Base-by-base conservation (phyloP, 495 filamentous ascomycete species). In the Xylaria sp. region DNA sequence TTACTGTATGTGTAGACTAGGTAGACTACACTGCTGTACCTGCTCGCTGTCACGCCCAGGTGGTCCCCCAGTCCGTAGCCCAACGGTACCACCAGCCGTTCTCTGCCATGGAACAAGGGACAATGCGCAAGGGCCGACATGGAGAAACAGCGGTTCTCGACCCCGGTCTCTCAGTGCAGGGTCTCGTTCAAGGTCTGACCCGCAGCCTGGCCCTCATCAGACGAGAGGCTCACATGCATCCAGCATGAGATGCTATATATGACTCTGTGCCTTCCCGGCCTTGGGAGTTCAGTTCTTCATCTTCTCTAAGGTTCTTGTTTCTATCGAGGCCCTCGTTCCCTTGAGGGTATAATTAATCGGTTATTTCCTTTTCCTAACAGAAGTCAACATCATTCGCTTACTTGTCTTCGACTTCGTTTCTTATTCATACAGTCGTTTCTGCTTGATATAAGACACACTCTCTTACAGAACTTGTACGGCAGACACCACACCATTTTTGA, bases 381-480 rank as follows among this genome's bases (percentile, higher is more conserved):
- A 82, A 82, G 80, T 79, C 81, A 85, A 85, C 82, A 84, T 80
- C 85, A 87, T 86, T 89, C 86, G 82, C 84, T 89, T 85, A 76
- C 83, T 87, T 85, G 80, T 82, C 82, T 77, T 71, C 69, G 73
- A 68, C 75, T 78, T 59, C 40, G 35, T 78, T 71, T 75, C 68
- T 69, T 67, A 55, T 73, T 75, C 59, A 71, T 41, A 69, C 74
- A 59, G 63, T 55, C 43, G 14, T 55, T 65, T 48, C 58, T 58
- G 76, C 41, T 79, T 57, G 59, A 72, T 79, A 73, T 76, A 74
- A 69, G 62, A 74, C 55, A 61, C 75, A 63, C 50, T 81, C 76
- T 81, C 76, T 72, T 69, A 75, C 77, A n/a, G 24, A 31, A 57
- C 53, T 41, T 44, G 3, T 65, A 77, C 74, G 64, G 72, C 66